Conservation (phyloP, 257 asterid species). For the Plantago major region DNA sequence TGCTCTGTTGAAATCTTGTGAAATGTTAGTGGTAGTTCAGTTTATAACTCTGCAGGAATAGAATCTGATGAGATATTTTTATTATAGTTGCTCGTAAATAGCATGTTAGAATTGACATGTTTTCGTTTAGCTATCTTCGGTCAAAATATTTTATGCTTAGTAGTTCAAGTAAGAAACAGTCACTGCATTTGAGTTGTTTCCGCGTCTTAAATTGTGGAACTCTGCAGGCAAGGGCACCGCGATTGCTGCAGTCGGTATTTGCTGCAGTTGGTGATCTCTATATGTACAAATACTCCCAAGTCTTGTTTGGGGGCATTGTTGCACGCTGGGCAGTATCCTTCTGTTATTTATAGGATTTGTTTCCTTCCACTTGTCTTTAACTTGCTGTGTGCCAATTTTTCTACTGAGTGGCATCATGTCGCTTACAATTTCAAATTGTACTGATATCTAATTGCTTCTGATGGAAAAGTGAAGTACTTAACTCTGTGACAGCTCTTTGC, state of each 20-base stretch:
- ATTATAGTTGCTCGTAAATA: neutral
- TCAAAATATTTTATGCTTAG: neutral
- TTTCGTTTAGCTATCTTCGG: no score
- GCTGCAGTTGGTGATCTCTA: conserved; percentile 85
- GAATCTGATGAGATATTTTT: neutral
- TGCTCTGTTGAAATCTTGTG: no score
- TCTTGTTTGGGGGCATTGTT: conserved; percentile 52
- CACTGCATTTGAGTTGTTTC: neutral
- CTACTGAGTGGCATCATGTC: neutral
- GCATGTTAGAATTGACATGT: no score
- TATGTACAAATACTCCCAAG: conserved; percentile 59
- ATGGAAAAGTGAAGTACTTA: conserved; percentile 41
- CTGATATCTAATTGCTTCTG: neutral
- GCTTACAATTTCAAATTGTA: conserved; percentile 1
- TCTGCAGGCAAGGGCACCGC: conserved; percentile 73
- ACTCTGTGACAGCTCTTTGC: conserved; percentile 69
- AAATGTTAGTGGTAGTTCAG: no score
- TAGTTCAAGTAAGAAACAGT: neutral
- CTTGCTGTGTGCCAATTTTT: neutral
- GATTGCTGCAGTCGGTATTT: conserved; percentile 73
- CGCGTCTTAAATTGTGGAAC: conserved; percentile 1
- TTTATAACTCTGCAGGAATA: no score
- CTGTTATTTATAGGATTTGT: conserved; percentile 2
- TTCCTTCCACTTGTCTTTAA: conserved; percentile 1
- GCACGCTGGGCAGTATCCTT: conserved; percentile 91